Conservation (phyloP, 441 rosid genomes). For the Populus hybrid region DNA sequence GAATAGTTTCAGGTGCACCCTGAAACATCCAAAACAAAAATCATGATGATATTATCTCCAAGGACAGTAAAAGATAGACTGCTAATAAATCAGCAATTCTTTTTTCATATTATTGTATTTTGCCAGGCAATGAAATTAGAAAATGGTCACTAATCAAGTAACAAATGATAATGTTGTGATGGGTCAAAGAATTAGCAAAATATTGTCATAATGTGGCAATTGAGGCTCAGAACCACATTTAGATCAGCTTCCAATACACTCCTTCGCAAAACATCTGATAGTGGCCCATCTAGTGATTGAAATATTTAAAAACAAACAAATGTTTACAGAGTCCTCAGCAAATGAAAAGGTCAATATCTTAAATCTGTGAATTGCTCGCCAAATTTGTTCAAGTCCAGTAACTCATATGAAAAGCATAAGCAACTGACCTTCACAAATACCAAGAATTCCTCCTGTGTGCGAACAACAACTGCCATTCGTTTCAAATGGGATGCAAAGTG, state of each 20-base stretch:
- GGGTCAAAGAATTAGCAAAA: background rate
- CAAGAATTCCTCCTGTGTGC: no score
- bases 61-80: background rate
- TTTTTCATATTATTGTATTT: no score
- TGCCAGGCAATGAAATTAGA: background rate
- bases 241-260: background rate
- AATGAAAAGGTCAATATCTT: no score
- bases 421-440: slow-evolving; percentile 86
- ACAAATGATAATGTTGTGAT: no score
- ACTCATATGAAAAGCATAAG: no score
- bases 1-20: slow-evolving; percentile 99
- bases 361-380: background rate
- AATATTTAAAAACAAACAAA: background rate
- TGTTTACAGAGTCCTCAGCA: background rate
- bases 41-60: no score
- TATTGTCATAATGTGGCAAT: no score
- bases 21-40: slow-evolving; percentile 24
- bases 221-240: background rate
- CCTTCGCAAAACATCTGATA: background rate
- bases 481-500: slow-evolving; percentile 98
- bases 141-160: background rate
- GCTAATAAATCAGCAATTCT: background rate
- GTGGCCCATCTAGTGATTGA: background rate
- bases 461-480: slow-evolving; percentile 96
- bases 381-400: background rate